Percentiles rank a stretch among this genome's conserved stretches.
These are phyloP conservation scores for Phlyctochytrium planicorne DNA, from an alignment of 192 early-diverging fungal species.

Conservation along the genomic window DNA sequence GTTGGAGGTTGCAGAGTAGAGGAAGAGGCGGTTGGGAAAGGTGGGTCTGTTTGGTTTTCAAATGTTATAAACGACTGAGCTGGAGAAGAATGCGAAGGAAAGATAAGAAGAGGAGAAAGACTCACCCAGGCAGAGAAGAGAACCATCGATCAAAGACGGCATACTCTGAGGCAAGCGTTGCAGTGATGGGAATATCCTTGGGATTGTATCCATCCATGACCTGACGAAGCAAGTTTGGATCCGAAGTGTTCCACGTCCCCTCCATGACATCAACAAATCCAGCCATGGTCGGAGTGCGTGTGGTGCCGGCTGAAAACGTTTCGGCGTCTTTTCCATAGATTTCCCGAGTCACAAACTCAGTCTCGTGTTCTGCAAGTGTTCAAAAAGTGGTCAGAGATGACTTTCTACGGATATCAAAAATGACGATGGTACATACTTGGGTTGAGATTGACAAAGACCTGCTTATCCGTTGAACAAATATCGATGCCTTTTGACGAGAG, in stretches of 20 bases:
- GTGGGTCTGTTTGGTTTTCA: no score
- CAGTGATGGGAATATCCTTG: conserved; percentile 14
- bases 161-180: conserved; percentile 24
- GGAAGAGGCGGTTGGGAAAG: conserved; percentile 18
- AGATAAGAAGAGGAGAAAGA: no score
- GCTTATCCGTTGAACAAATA: conserved; percentile 3
- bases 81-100: no score
- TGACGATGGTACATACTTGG: not conserved
- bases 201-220: conserved; percentile 20
- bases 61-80: no score
- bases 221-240: conserved; percentile 2
- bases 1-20: conserved; percentile 17
- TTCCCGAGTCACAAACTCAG: not conserved
- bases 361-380: not conserved
- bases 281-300: not conserved
- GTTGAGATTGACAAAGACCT: not conserved
- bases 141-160: conserved; percentile 30
- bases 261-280: not conserved
- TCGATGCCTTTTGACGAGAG: not conserved
- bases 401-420: not conserved
- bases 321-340: not conserved
- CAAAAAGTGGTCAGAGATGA: no score
- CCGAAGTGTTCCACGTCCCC: not conserved
- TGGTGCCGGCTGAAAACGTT: not conserved
- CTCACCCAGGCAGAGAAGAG: conserved; percentile 29